phyloP scores from a whole-genome alignment of 140 eudicot species.

The Anethum foeniculum region DNA sequence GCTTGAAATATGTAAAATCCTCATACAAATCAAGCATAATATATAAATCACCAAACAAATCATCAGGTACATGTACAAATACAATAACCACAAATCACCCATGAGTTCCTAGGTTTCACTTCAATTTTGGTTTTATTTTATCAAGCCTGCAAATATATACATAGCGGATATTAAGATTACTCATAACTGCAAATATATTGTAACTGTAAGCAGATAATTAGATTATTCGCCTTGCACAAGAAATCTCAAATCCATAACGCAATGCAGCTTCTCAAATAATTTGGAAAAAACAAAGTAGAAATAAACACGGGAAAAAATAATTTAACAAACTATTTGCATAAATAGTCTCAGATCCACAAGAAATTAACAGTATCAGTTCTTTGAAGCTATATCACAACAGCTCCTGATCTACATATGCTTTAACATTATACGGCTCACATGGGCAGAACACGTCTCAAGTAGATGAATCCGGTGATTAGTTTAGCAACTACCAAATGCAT shows the following conservation, averaged over 20 bases:
- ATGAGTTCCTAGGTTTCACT: too few relatives aligned
- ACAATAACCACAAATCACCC: too few relatives aligned
- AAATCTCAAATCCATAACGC: too few relatives aligned
- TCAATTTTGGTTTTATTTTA: too few relatives aligned
- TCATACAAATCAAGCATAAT: not conserved
- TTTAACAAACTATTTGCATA: not conserved
- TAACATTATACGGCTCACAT: not conserved
- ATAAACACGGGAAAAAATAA: not conserved
- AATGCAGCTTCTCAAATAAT: not conserved
- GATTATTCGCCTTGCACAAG: too few relatives aligned
- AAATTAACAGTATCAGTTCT: not conserved
- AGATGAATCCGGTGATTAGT: not conserved
- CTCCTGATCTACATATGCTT: not conserved
- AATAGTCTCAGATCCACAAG: not conserved
- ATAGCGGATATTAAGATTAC: too few relatives aligned
- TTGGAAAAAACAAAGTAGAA: not conserved
- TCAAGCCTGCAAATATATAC: too few relatives aligned
- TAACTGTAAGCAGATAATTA: too few relatives aligned
- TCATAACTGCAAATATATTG: too few relatives aligned
- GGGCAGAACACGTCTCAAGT: not conserved
- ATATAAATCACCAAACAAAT: too few relatives aligned
- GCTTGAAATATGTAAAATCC: slow-evolving; percentile 16
- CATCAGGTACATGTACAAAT: not conserved
- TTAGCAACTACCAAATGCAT: not conserved
- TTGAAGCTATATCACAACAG: not conserved